These are phyloP conservation scores for Grammothele lineata DNA, from an alignment of 768 basidiomycete species.

Conservation along the genomic window DNA sequence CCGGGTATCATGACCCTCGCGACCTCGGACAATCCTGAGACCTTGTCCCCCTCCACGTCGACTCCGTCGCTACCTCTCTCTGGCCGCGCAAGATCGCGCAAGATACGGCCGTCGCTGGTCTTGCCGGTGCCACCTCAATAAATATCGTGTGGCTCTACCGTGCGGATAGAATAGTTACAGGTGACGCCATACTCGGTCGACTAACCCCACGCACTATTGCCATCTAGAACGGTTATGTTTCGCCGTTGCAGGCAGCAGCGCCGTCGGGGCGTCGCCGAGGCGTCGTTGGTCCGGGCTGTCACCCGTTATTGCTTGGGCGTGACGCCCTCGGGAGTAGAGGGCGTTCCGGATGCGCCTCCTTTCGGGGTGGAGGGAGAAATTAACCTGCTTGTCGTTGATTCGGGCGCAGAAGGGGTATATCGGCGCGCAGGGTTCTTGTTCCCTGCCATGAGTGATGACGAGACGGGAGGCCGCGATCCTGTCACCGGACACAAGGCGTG, in stretches of 20 bases:
- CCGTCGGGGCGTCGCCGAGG: slow-evolving; percentile 13
- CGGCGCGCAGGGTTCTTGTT: slow-evolving; percentile 5
- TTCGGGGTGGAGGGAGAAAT: slow-evolving; percentile 10
- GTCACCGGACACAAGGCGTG: neutral
- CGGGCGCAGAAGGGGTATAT: slow-evolving; percentile 1
- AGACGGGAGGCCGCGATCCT: neutral
- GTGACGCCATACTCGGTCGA: slow-evolving; percentile 5
- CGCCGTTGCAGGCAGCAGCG: too few relatives aligned
- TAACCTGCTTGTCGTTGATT: slow-evolving; percentile 2
- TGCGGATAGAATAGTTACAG: neutral
- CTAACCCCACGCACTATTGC: slow-evolving; percentile 8
- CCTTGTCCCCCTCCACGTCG: too few relatives aligned
- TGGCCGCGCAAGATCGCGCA: too few relatives aligned
- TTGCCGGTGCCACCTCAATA: too few relatives aligned
- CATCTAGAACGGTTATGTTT: too few relatives aligned
- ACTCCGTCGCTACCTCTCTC: too few relatives aligned
- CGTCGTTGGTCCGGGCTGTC: slow-evolving; percentile 14
- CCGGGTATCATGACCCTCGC: neutral
- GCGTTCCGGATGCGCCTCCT: neutral
- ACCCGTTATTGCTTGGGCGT: slow-evolving; percentile 18
- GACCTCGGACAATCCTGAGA: too few relatives aligned
- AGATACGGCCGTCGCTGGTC: too few relatives aligned
- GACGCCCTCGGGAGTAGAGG: slow-evolving; percentile 4
- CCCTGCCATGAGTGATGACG: neutral
- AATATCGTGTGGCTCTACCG: too few relatives aligned